Base-by-base conservation (phyloP, 768 basidiomycete genomes). In the Leccinum variicolor region DNA sequence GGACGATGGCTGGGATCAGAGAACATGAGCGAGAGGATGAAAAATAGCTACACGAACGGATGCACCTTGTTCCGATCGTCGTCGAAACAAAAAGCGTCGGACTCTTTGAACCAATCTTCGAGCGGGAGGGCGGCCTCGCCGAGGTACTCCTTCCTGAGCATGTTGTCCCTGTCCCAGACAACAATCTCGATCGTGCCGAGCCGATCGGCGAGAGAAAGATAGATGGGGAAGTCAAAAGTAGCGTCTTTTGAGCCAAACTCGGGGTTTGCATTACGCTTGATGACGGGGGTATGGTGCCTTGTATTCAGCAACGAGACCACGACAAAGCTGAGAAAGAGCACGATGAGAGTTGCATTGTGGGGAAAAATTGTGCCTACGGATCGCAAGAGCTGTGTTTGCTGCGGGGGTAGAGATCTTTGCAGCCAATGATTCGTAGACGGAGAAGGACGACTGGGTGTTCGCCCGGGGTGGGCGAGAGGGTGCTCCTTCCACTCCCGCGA, bases 81-180 rank as follows among this genome's bases (percentile, higher is more conserved):
- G 48, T 83, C 79, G 73, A 82, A 94, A 11, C 66, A 80, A 58
- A 79, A 81, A 0, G 64, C 60, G 25, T 70, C 56, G 67, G 76
- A 41, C 60, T 77, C 56, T 55, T 62, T 19, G 52, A 94, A 97
- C 92, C 93, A 96, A 33, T 90, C 85, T 19, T 86, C 86, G n/a
- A 96, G 69, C 0, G 84, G 82, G 7, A 98, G 62, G 0, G 87
- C 82, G 5, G 84, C 81, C 72, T 99, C 96, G 15, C 97, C 97
- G 15, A 99, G 80, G 70, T 97, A 99, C 47, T 98, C 96, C 75
- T 94, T 97, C 66, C 80, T 83, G 56, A 75, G 57, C 65, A 94
- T 70, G 62, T 91, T 77, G 72, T 98, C 95, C 76, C 89, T 94
- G 73, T 95, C 94, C 95, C 96, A 99, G 0, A 94, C 80, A 13